These are phyloP conservation scores for Ceratocystis eucalypticola DNA, from an alignment of 2,329 filamentous ascomycete genomes.

Conservation along the genomic window DNA sequence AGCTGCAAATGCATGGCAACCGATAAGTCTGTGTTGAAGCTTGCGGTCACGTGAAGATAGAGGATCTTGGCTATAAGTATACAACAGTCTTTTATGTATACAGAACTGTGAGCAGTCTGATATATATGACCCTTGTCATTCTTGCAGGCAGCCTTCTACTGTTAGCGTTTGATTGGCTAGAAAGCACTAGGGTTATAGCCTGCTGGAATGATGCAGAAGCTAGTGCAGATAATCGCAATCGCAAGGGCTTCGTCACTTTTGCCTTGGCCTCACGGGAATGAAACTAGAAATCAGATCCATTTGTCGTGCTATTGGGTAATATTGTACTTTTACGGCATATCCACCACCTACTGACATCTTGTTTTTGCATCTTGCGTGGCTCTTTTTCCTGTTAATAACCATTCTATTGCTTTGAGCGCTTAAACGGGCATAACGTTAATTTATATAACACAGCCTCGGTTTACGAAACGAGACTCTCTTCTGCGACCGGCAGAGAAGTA, in stretches of 20 bases:
- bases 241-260: neutral
- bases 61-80: neutral
- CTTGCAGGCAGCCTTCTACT: neutral
- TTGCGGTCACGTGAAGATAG: slow-evolving; percentile 15
- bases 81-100: neutral
- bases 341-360: neutral
- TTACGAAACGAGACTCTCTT: neutral
- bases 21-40: slow-evolving; percentile 8
- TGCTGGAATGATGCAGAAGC: neutral
- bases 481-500: neutral
- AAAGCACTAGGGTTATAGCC: neutral
- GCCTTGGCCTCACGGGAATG: too few relatives aligned
- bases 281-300: neutral
- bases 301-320: neutral
- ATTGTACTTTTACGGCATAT: slow-evolving; percentile 3
- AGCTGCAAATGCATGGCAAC: slow-evolving; percentile 16
- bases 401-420: neutral
- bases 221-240: neutral
- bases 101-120: neutral
- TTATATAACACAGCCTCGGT: neutral
- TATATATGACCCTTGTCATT: neutral
- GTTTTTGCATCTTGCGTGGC: neutral
- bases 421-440: neutral
- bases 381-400: neutral
- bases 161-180: neutral